Conservation (phyloP, 2,329 filamentous ascomycete genomes). For the Volutella citrinella region DNA sequence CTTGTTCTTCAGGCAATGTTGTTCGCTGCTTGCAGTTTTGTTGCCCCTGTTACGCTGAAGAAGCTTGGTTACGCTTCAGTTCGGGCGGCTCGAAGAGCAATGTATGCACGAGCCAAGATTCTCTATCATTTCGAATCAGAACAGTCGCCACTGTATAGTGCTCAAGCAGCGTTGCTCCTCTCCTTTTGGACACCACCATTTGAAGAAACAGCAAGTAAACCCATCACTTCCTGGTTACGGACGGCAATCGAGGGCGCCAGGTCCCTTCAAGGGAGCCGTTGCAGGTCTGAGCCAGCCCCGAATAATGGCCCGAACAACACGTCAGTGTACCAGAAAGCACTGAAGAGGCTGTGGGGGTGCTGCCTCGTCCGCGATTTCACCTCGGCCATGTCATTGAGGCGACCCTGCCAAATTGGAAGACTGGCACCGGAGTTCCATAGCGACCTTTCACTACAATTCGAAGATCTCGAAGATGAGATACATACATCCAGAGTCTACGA, state of each 20-base stretch:
- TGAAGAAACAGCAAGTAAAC: constrained; percentile 4
- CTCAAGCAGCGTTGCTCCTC: constrained; percentile 5
- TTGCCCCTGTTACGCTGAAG: constrained; percentile 1
- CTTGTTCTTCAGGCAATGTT: constrained; percentile 8
- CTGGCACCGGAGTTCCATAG: constrained; percentile 5
- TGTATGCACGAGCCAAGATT: constrained; percentile 4
- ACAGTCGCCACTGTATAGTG: not conserved
- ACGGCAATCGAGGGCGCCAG: constrained; percentile 7
- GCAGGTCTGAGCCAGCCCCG: constrained; percentile 2
- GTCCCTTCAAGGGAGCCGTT: too few relatives aligned
- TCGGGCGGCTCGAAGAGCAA: not conserved
- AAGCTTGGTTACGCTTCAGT: constrained; percentile 1
- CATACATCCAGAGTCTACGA: constrained; percentile 12
- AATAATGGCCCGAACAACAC: not conserved
- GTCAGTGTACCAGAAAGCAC: not conserved
- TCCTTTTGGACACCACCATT: constrained; percentile 2
- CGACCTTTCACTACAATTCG: not conserved
- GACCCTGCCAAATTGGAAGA: constrained; percentile 2
- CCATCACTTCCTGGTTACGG: constrained; percentile 4
- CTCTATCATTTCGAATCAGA: constrained; percentile 6
- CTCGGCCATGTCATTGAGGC: not conserved
- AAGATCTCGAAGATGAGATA: constrained; percentile 10
- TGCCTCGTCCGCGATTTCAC: constrained; percentile 8
- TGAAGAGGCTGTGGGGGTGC: constrained; percentile 9
- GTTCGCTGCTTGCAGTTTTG: constrained; percentile 7